phyloP scores from a whole-genome alignment of 257 asterid genomes.

The Ilex asprella region DNA sequence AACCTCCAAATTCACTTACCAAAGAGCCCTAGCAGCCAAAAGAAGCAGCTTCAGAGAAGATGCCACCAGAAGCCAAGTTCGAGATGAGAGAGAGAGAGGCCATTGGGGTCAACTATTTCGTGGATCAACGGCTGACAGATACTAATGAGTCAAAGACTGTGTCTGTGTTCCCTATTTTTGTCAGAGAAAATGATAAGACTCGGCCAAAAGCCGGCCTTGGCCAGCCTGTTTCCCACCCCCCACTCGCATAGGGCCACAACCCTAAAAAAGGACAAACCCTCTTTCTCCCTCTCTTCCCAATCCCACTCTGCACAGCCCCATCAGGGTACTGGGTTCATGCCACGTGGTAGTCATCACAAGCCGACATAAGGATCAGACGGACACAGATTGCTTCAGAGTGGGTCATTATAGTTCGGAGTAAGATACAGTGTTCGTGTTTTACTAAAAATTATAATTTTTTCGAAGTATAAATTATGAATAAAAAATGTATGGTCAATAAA shows the following conservation, averaged over 20 bases:
- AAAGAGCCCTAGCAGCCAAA: no score
- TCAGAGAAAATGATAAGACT: not conserved
- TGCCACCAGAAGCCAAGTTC: no score
- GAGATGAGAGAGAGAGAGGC: not conserved
- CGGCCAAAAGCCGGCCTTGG: not conserved
- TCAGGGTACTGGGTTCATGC: not conserved
- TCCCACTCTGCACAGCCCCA: not conserved
- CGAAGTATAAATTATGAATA: no score
- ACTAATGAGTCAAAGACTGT: no score
- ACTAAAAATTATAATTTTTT: no score
- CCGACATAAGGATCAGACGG: not conserved
- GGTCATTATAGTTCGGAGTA: not conserved
- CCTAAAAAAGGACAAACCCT: not conserved
- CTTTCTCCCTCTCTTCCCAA: no score
- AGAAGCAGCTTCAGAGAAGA: no score
- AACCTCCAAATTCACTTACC: no score
- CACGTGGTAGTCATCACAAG: not conserved
- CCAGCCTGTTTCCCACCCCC: not conserved
- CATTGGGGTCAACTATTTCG: not conserved
- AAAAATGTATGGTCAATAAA: not conserved
- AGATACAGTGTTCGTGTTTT: not conserved
- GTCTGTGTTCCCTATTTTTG: not conserved
- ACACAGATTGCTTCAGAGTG: not conserved
- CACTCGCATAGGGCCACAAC: not conserved
- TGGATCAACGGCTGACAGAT: not conserved